A percentile compares a stretch with the other conserved stretches of the same genome.
Conservation (phyloP, 148 eudicot genomes). For the Cornus florida region DNA sequence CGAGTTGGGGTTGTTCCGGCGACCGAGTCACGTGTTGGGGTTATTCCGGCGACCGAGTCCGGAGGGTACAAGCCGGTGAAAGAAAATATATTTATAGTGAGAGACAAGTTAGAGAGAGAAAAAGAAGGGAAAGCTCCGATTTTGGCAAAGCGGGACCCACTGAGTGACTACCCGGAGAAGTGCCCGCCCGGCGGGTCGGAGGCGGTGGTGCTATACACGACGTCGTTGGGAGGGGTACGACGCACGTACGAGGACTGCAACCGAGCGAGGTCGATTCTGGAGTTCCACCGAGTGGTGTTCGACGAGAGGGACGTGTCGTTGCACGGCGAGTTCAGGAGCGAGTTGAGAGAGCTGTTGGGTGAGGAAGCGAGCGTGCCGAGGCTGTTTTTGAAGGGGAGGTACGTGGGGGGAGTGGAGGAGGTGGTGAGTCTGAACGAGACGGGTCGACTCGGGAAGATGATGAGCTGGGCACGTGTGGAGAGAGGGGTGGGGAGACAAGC, state of each 20-base stretch:
- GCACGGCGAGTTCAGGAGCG: constrained; percentile 57
- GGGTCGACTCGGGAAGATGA: constrained; percentile 65
- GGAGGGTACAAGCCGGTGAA: constrained; percentile 44
- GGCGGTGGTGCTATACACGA: constrained; percentile 74
- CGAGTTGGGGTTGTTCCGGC: no score
- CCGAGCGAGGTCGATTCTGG: constrained; percentile 63
- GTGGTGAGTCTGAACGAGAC: constrained; percentile 76
- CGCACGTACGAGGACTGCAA: constrained; percentile 82
- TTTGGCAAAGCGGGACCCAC: constrained; percentile 56
- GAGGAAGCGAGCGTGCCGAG: constrained; percentile 57
- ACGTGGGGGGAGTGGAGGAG: constrained; percentile 83
- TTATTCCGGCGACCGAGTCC: neutral
- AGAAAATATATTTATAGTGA: constrained; percentile 70
- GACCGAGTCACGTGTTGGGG: constrained; percentile 5
- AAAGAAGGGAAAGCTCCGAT: constrained; percentile 65
- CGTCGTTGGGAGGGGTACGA: constrained; percentile 83
- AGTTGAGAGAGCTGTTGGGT: constrained; percentile 61
- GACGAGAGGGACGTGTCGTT: constrained; percentile 89
- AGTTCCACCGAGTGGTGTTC: constrained; percentile 64
- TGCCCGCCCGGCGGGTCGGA: constrained; percentile 78
- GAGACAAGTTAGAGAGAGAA: constrained; percentile 59
- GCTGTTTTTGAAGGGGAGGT: constrained; percentile 83
- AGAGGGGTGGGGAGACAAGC: constrained; percentile 72
- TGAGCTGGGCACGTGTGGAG: constrained; percentile 70
- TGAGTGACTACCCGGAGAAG: constrained; percentile 54